phyloP scores from a whole-genome alignment of 2,329 filamentous ascomycete genomes.

The Ampelomyces quisqualis region DNA sequence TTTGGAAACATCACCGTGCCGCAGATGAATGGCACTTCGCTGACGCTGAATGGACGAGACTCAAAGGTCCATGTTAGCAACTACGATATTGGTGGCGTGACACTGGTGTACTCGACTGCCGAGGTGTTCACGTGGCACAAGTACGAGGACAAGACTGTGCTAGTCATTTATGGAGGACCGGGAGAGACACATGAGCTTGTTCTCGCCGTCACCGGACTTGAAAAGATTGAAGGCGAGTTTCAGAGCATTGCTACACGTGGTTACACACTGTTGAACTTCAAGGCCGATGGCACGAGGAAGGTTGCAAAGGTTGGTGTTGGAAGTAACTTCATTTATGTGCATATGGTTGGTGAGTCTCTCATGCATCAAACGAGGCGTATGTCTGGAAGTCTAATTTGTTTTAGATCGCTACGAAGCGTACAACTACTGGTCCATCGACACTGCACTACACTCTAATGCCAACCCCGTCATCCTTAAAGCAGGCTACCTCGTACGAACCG shows the following conservation, averaged over 20 bases:
- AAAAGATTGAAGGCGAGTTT: conserved; percentile 47
- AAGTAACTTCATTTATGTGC: conserved; percentile 53
- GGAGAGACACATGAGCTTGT: conserved; percentile 65
- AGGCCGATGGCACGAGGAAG: conserved; percentile 55
- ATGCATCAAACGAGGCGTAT: not conserved
- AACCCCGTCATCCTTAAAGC: conserved; percentile 60
- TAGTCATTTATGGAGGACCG: conserved; percentile 65
- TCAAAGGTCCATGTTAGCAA: conserved; percentile 68
- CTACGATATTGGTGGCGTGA: conserved; percentile 62
- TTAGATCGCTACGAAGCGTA: conserved; percentile 66
- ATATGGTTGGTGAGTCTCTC: conserved; percentile 54
- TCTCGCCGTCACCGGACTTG: conserved; percentile 43
- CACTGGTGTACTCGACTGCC: conserved; percentile 66
- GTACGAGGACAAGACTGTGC: conserved; percentile 58
- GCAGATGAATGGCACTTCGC: conserved; percentile 54
- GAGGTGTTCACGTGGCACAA: conserved; percentile 70
- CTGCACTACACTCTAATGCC: conserved; percentile 32
- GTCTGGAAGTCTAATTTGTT: not conserved
- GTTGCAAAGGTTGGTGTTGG: conserved; percentile 50
- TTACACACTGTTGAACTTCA: conserved; percentile 56
- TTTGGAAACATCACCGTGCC: conserved; percentile 59
- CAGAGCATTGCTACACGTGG: conserved; percentile 45
- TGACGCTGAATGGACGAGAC: conserved; percentile 63
- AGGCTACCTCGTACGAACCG: conserved; percentile 64
- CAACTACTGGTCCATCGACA: conserved; percentile 66